Conservation (phyloP, 2,329 filamentous ascomycete species). For the Phialemoniopsis sp. region DNA sequence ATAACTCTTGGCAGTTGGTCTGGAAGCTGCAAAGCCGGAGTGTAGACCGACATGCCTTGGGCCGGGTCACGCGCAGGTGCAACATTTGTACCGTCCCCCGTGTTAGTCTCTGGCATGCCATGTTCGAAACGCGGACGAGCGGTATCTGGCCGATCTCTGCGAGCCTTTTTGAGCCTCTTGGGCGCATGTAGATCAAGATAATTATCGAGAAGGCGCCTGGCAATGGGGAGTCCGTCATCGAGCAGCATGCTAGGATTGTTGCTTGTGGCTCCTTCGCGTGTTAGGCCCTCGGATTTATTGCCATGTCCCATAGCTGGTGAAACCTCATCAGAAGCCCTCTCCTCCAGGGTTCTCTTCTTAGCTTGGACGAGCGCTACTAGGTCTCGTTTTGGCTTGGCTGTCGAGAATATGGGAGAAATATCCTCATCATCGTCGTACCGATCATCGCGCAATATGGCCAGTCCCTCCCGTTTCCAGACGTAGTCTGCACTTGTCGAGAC, state of each 20-base stretch:
- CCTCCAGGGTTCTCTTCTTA: constrained; percentile 1
- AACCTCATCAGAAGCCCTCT: neutral
- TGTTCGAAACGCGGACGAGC: constrained; percentile 3
- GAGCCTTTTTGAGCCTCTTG: constrained; percentile 9
- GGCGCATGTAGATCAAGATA: constrained; percentile 18
- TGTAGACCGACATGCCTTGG: constrained; percentile 8
- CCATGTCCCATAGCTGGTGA: neutral
- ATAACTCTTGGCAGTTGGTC: constrained; percentile 12
- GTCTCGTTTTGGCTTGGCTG: neutral
- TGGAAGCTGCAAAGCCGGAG: constrained; percentile 10
- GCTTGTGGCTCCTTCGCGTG: too few relatives aligned
- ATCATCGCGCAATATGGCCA: constrained; percentile 10
- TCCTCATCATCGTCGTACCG: constrained; percentile 14
- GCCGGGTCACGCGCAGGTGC: constrained; percentile 2
- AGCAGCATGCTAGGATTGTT: neutral
- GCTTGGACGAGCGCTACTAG: neutral
- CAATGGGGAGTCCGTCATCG: too few relatives aligned
- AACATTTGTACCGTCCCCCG: constrained; percentile 6
- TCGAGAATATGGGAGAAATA: constrained; percentile 4
- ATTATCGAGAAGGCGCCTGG: constrained; percentile 12
- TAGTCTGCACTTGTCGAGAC: constrained; percentile 14
- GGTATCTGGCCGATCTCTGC: constrained; percentile 12
- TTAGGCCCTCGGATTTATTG: neutral
- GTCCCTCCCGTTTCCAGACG: constrained; percentile 11
- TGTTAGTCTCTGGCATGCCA: neutral